Evolutionary conservation across 176 grass and related monocot species (phyloP).

Genomic region (Carex kokanica): DNA sequence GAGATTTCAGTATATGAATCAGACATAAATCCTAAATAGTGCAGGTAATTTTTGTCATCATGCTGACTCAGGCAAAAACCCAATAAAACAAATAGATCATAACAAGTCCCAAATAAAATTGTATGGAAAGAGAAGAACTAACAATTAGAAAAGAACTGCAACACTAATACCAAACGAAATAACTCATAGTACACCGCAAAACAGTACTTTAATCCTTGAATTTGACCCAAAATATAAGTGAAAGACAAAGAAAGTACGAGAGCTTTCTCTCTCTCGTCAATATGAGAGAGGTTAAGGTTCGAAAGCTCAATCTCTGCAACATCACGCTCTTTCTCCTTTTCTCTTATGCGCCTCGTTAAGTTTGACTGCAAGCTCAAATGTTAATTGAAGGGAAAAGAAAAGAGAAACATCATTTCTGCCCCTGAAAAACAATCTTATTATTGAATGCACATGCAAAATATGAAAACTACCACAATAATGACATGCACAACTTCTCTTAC

Average conservation of each 20-base stretch:
- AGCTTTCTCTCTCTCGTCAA: conserved; percentile 75
- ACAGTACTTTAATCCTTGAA: neutral
- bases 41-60: conserved; percentile 8
- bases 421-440: neutral
- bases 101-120: neutral
- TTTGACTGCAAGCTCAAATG: conserved; percentile 46
- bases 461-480: neutral
- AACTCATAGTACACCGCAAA: neutral
- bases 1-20: neutral
- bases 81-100: neutral
- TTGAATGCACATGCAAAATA: neutral
- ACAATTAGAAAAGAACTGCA: conserved; percentile 16
- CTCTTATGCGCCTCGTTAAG: conserved; percentile 63
- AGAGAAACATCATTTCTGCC: neutral
- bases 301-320: conserved; percentile 65
- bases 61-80: neutral
- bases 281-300: conserved; percentile 68
- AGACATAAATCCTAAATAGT: neutral
- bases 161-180: conserved; percentile 2
- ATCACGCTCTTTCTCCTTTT: conserved; percentile 80
- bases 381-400: neutral
- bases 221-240: neutral
- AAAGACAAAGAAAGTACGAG: conserved; percentile 41
- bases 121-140: neutral
- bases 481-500: neutral